phyloP scores from a whole-genome alignment of 441 rosid genomes.

The Corymbia calophylla region DNA sequence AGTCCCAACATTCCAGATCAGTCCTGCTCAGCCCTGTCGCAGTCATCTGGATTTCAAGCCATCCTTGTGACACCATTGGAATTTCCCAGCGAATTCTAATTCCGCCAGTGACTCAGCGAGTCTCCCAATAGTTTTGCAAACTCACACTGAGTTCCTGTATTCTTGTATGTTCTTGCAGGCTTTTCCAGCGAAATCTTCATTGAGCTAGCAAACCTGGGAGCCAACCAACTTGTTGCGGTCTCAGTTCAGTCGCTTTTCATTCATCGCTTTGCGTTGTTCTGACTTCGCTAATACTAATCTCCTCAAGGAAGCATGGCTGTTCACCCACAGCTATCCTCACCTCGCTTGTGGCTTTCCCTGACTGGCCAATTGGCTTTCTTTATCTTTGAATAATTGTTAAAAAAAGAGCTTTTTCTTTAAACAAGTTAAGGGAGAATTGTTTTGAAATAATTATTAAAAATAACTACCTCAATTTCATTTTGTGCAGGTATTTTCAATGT shows the following conservation, averaged over 20 bases:
- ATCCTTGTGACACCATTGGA: no score
- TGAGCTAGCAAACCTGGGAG: neutral
- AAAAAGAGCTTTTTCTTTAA: no score
- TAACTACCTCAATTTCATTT: neutral
- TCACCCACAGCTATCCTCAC: neutral
- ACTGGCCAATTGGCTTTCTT: neutral
- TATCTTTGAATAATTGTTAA: no score
- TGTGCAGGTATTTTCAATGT: neutral
- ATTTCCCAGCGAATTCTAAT: neutral
- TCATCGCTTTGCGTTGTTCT: neutral
- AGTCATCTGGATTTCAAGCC: no score
- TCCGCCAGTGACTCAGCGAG: neutral
- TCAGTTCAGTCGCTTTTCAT: neutral
- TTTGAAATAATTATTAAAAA: no score
- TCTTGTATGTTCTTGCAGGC: neutral
- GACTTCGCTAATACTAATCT: no score
- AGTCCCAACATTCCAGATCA: rapidly evolving
- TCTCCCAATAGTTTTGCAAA: neutral
- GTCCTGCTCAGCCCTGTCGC: no score
- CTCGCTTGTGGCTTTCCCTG: neutral
- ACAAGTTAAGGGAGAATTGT: no score
- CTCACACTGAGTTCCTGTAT: neutral
- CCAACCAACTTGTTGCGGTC: neutral
- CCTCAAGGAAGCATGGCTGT: neutral
- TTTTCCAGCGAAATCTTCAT: neutral